Evolutionary conservation across 441 rosid species (phyloP).

Genomic region (Biscutella laevigata): DNA sequence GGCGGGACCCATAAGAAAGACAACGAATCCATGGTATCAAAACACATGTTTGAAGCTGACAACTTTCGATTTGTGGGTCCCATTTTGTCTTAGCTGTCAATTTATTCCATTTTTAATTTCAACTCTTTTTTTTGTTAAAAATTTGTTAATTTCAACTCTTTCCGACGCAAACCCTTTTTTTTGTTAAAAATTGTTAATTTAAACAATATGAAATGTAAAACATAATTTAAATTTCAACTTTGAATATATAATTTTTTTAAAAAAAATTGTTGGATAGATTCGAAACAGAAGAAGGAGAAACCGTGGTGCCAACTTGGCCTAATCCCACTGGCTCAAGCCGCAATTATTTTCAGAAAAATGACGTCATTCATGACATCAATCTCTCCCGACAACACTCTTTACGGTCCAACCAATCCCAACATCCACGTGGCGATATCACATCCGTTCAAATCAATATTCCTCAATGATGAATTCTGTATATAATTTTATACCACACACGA

Average conservation of each 20-base stretch:
- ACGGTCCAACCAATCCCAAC: slow-evolving; percentile 27
- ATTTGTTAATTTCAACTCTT: too few relatives aligned
- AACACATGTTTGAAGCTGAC: slow-evolving; percentile 29
- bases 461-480: neutral
- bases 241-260: neutral
- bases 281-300: slow-evolving; percentile 9
- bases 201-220: neutral
- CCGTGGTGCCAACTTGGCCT: slow-evolving; percentile 29
- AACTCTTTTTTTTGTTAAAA: too few relatives aligned
- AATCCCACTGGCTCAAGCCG: slow-evolving; percentile 30
- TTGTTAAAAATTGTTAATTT: neutral
- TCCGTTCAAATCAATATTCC: slow-evolving; percentile 28
- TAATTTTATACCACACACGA: slow-evolving; percentile 25
- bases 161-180: too few relatives aligned
- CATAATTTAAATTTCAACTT: neutral
- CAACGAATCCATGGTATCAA: slow-evolving; percentile 32
- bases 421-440: slow-evolving; percentile 41
- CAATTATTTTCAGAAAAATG: slow-evolving; percentile 26
- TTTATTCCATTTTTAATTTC: slow-evolving; percentile 1
- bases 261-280: neutral
- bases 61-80: slow-evolving; percentile 20
- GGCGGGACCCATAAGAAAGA: slow-evolving; percentile 23
- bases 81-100: slow-evolving; percentile 16
- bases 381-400: slow-evolving; percentile 37
- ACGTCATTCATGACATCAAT: slow-evolving; percentile 52